Evolutionary conservation across 2,329 filamentous ascomycete genomes (phyloP).

Genomic region (Blastomyces parvus): DNA sequence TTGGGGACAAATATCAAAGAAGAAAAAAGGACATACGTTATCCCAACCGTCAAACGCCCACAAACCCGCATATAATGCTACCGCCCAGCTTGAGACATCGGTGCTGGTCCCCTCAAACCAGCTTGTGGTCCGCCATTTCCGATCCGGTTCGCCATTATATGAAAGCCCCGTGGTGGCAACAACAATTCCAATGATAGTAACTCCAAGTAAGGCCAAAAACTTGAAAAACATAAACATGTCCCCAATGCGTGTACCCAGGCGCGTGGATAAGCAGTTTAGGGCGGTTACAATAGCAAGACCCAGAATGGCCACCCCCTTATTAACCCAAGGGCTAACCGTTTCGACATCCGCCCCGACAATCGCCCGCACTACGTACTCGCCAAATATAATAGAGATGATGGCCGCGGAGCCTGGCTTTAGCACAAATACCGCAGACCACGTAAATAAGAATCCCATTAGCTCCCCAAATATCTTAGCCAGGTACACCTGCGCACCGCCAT

Average conservation of each 20-base stretch:
- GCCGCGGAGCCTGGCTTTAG: constrained; percentile 88
- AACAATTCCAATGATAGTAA: constrained; percentile 79
- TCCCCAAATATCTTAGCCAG: constrained; percentile 95
- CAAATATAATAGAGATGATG: constrained; percentile 96
- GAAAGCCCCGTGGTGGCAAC: constrained; percentile 81
- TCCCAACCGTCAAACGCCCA: constrained; percentile 99
- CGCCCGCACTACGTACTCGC: constrained; percentile 88
- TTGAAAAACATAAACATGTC: constrained; percentile 97
- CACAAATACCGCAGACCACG: constrained; percentile 90
- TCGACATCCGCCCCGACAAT: constrained; percentile 78
- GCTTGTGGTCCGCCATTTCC: constrained; percentile 74
- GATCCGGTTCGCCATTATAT: constrained; percentile 61
- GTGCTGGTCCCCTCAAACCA: constrained; percentile 84
- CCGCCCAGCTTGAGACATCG: constrained; percentile 77
- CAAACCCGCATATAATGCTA: constrained; percentile 86
- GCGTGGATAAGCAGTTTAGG: constrained; percentile 85
- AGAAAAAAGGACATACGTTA: constrained; percentile 59
- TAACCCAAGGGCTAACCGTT: constrained; percentile 74
- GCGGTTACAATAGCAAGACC: constrained; percentile 69
- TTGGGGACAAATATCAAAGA: neutral
- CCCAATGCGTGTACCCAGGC: constrained; percentile 74
- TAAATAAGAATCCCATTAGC: constrained; percentile 84
- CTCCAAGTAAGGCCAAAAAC: constrained; percentile 76
- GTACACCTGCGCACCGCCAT: constrained; percentile 89
- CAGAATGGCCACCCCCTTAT: constrained; percentile 73